phyloP scores from a whole-genome alignment of 805 yeast genomes.

The Candida tammaniensis region DNA sequence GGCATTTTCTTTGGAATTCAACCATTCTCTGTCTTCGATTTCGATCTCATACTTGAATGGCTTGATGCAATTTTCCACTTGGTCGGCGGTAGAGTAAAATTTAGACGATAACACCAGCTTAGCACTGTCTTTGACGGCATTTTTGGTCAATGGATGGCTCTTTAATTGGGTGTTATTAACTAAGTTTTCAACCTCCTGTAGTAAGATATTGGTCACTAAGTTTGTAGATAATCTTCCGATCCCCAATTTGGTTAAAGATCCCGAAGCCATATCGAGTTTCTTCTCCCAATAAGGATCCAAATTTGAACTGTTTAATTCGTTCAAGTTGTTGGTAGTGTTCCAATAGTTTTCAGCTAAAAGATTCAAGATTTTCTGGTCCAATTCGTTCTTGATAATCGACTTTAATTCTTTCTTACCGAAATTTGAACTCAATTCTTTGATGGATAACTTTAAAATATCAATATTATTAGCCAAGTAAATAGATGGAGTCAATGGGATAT shows the following conservation, averaged over 20 bases:
- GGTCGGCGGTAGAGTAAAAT: conserved; percentile 92
- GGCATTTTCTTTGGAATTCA: conserved; percentile 73
- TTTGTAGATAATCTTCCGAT: conserved; percentile 88
- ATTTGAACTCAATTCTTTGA: conserved; percentile 80
- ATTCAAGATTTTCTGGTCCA: conserved; percentile 88
- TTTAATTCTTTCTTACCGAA: conserved; percentile 83
- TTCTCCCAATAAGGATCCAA: conserved; percentile 80
- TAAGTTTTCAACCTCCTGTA: conserved; percentile 73
- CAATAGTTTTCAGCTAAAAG: conserved; percentile 87
- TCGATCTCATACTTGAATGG: conserved; percentile 98
- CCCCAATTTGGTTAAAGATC: conserved; percentile 86
- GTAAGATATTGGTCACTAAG: conserved; percentile 73
- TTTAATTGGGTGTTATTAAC: conserved; percentile 72
- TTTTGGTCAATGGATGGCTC: conserved; percentile 83
- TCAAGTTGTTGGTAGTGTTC: conserved; percentile 46
- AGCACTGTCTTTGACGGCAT: conserved; percentile 83
- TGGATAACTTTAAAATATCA: conserved; percentile 78
- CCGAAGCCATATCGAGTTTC: conserved; percentile 79
- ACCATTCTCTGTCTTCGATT: conserved; percentile 95
- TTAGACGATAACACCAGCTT: conserved; percentile 71
- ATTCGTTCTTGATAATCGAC: conserved; percentile 71
- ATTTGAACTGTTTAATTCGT: conserved; percentile 47
- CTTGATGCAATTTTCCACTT: conserved; percentile 96
- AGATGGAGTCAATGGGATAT: conserved; percentile 88
- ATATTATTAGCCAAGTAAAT: conserved; percentile 90